Conservation (phyloP, 495 filamentous ascomycete genomes). For the Neurospora intermedia region DNA sequence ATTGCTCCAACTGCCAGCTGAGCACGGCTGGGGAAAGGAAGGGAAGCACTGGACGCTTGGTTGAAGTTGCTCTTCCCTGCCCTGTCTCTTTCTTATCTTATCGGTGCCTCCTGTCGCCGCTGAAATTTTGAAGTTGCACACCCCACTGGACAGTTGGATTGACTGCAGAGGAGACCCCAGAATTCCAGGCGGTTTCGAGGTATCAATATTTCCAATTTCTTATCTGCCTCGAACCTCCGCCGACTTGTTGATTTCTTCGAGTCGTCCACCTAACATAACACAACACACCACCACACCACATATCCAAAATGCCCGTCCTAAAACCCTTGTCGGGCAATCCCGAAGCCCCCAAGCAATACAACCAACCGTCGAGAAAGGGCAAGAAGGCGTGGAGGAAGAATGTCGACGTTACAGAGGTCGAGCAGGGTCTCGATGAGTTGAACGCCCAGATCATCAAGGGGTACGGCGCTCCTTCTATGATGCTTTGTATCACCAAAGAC, state of each 20-base stretch:
- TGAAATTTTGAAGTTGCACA: conserved; percentile 15
- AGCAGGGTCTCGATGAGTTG: conserved; percentile 69
- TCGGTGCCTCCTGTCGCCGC: conserved; percentile 1
- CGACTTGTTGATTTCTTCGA: background rate
- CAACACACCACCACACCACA: conserved; percentile 2
- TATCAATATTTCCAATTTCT: background rate
- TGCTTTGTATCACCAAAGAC: background rate
- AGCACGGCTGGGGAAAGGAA: background rate
- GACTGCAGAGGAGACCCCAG: background rate
- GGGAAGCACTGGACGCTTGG: too few species aligned
- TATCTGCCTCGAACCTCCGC: background rate
- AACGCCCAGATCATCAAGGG: conserved; percentile 84
- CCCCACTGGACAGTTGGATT: background rate
- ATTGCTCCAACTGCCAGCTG: background rate
- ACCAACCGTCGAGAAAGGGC: conserved; percentile 87
- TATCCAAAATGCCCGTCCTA: conserved; percentile 18
- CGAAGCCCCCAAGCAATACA: conserved; percentile 43
- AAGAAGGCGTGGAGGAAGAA: conserved; percentile 99
- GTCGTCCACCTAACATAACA: background rate
- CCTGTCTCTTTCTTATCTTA: conserved; percentile 9
- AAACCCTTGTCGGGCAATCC: conserved; percentile 22
- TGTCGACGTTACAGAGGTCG: conserved; percentile 79
- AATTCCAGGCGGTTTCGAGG: background rate
- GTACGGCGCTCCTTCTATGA: conserved; percentile 34
- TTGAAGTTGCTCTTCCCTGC: background rate